Percentiles rank a stretch among this genome's conserved stretches.
Evolutionary conservation across 176 grass and related monocot genomes (phyloP).

Genomic region (Ampelocalamus luodianensis): DNA sequence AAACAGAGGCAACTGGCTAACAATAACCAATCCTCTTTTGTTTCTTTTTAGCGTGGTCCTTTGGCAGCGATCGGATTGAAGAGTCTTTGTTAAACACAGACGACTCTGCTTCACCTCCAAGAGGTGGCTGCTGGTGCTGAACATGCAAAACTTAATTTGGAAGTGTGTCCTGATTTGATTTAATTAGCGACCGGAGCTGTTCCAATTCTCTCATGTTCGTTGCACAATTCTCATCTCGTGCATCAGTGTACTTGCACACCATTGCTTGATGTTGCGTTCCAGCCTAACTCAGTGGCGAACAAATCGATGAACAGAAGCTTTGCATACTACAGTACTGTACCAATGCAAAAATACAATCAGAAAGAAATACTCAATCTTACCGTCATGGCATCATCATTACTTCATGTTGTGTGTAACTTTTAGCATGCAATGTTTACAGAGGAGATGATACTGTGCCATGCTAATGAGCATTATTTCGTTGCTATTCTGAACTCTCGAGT

Average conservation of each 20-base stretch:
- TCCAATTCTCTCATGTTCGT: constrained; percentile 6
- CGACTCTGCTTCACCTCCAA: background rate
- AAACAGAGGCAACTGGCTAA: background rate
- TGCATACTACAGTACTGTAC: background rate
- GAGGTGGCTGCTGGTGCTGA: background rate
- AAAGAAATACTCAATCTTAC: background rate
- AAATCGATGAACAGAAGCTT: background rate
- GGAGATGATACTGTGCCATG: background rate
- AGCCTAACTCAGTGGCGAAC: constrained; percentile 22
- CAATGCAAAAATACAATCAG: background rate
- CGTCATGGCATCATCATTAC: background rate
- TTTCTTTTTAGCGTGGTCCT: background rate
- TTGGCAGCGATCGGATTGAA: background rate
- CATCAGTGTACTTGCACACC: constrained; percentile 18
- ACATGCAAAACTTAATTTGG: background rate
- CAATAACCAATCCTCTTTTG: background rate
- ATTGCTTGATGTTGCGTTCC: constrained; percentile 27
- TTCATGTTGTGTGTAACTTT: background rate
- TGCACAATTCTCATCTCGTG: constrained; percentile 25
- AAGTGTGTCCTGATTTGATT: background rate
- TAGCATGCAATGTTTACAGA: background rate
- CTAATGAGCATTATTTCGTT: constrained; percentile 16
- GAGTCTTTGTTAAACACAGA: too few species aligned
- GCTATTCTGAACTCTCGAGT: background rate
- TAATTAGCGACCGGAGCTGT: background rate